Percentiles rank a stretch among this genome's conserved stretches.
Conservation (phyloP, 2,329 filamentous ascomycete genomes). For the Stachybotrys echinatus region DNA sequence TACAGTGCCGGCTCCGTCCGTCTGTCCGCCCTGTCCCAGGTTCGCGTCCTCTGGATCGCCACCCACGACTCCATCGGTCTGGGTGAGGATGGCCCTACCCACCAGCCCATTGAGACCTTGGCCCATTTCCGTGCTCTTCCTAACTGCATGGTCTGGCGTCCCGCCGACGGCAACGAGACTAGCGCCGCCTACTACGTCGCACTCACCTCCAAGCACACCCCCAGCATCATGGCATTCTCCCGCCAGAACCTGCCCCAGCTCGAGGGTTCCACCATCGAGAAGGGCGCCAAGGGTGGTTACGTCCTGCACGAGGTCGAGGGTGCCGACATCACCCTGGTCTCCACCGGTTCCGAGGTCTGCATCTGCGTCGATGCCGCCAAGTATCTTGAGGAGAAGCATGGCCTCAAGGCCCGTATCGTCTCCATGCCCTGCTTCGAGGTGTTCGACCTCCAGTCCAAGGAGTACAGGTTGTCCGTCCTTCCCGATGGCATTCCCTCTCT, state of each 20-base stretch:
- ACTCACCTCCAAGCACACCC: conserved; percentile 82
- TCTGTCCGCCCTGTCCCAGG: conserved; percentile 84
- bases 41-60: conserved; percentile 90
- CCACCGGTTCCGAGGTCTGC: conserved; percentile 92
- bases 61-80: conserved; percentile 99
- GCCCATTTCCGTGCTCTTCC: conserved; percentile 97
- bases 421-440: conserved; percentile 97
- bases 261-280: conserved; percentile 86
- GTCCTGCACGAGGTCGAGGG: conserved; percentile 78
- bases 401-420: conserved; percentile 83
- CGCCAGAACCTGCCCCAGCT: conserved; percentile 98
- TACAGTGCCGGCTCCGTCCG: conserved; percentile 95
- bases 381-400: conserved; percentile 83
- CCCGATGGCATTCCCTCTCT: conserved; percentile 91
- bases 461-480: conserved; percentile 87
- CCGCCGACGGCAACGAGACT: conserved; percentile 97
- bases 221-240: conserved; percentile 88
- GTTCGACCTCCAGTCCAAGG: conserved; percentile 90
- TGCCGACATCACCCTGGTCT: conserved; percentile 83
- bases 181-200: conserved; percentile 96
- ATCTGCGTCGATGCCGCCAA: conserved; percentile 92
- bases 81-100: conserved; percentile 95
- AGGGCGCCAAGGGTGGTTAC: conserved; percentile 92
- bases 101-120: conserved; percentile 98
- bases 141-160: conserved; percentile 99